phyloP scores from a whole-genome alignment of 257 asterid genomes.

The Dorcoceras hygrometricum region DNA sequence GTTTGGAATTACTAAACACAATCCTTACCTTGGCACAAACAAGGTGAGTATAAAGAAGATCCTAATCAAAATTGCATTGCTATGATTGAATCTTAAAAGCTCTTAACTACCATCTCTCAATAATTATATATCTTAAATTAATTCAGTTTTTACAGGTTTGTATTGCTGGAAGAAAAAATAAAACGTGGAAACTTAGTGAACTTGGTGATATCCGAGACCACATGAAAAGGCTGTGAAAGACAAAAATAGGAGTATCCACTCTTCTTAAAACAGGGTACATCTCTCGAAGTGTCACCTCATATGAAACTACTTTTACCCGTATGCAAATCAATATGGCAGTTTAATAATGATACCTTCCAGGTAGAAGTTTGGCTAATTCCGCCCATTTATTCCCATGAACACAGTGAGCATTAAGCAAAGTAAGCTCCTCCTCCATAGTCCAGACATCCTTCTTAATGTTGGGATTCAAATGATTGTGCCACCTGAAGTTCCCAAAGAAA shows the following conservation, averaged over 20 bases:
- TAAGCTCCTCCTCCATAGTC: constrained; percentile 92
- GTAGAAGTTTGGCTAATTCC: constrained; percentile 92
- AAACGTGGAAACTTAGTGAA: neutral
- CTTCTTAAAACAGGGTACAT: neutral
- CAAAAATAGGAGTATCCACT: neutral
- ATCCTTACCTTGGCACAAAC: neutral
- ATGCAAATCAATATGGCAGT: constrained; percentile 17
- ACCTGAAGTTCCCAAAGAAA: constrained; percentile 45
- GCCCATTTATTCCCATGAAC: constrained; percentile 97
- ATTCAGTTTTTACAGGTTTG: neutral
- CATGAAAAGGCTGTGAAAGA: neutral
- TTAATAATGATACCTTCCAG: constrained; percentile 72
- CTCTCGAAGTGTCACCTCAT: constrained; percentile 9
- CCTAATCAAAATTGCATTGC: neutral
- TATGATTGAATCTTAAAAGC: neutral
- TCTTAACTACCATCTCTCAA: neutral
- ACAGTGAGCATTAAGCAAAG: constrained; percentile 80
- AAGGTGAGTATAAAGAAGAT: neutral
- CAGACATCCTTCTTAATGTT: constrained; percentile 92
- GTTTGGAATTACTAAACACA: neutral
- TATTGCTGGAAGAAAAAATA: neutral
- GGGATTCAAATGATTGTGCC: constrained; percentile 99
- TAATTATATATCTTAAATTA: too few relatives aligned
- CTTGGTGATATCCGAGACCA: neutral
- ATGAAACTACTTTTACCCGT: constrained; percentile 16